Base-by-base conservation (phyloP, 345 rosid genomes). In the Iberis pinnata region DNA sequence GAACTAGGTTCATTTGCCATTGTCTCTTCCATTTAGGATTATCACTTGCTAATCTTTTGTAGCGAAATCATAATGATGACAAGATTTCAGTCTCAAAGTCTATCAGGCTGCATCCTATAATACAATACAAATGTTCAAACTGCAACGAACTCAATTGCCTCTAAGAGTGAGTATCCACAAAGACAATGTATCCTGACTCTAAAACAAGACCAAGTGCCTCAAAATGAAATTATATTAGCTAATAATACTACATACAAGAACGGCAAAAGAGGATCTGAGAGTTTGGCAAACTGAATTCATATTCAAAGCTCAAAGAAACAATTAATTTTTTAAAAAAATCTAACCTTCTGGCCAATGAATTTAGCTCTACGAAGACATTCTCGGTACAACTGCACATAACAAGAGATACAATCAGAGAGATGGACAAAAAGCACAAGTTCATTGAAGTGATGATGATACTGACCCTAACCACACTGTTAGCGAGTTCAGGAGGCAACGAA, bases 351-450 rank as follows among this genome's bases (percentile, higher is more conserved):
- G 54, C 97, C 97, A 48, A 92, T 50, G 56, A 75, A 86, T 71
- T 76, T 88, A 29, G 95, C 97, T 71, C 99, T 74, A 56, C 97
- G 82, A 73, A 92, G 95, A 69, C 97, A 92, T 65, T 88, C 99
- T 12, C 94, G 86, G 43, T 92, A 92, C 70, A 92, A 82, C 99
- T 92, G 77, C 63, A 15, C 32, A 44, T 40, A 58, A 39, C 12
- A 38, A 51, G 29, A 51, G 27, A 51, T 39, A 7, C n/a, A 58
- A 51, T 12, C n/a, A n/a, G n/a, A n/a, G n/a, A 25, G 17, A 65
- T 58, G 27, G 43, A 41, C 11, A 42, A 18, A 69, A 17, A 16
- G 11, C 35, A 53, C 14, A 4, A 29, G 8, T 7, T 29, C 4
- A 6, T 2, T 2, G 16, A 39, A 12, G 6, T 7, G 8, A 41